Base-by-base conservation (phyloP, 1,139 yeast genomes). In the Pichia sp. region DNA sequence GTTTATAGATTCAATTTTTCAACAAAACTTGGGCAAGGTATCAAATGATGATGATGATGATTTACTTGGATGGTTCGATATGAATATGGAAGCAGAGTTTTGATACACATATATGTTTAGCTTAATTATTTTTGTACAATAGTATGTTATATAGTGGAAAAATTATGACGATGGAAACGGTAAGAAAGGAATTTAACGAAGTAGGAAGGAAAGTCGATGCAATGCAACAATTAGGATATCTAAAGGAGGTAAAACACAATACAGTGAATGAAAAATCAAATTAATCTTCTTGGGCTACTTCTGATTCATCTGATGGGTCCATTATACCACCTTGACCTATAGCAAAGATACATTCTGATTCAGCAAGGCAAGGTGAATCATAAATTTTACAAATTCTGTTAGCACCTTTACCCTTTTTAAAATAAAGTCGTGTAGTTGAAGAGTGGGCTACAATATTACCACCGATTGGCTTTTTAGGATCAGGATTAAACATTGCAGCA, bases 391-490 rank as follows among this genome's bases (percentile, higher is more conserved):
- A 91, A 32, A 86, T 81, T 68, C 98, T 79, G 56, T 85, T 91
- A 53, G 88, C 95, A 18, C 82, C 96, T 52, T 84, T 76, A 35
- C 96, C 96, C 67, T 91, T 91, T 58, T 82, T 82, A 60, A 91
- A 79, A 38, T 86, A 83, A 47, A 91, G 72, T 54, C 97, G 74
- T 1, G 98, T 91, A 9, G 97, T 91, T 4, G 96, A 86, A 19
- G 95, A 81, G 61, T 93, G 99, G 2, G 98, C 98, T 63, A 93
- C 82, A 53, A 93, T 91, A 57, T 93, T 91, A 55, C 99, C 99
- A 44, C 99, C 99, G 53, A 93, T 91, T 10, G 99, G 98, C 61
- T 93, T 93, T 63, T 93, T 93, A n/a, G 98, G 97, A 60, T 91
- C 98, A 1, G 96, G 94, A 53, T 88, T 86, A 62, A 81, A 89